Conservation (phyloP, 257 asterid species). For the Paulownia fortunei region DNA sequence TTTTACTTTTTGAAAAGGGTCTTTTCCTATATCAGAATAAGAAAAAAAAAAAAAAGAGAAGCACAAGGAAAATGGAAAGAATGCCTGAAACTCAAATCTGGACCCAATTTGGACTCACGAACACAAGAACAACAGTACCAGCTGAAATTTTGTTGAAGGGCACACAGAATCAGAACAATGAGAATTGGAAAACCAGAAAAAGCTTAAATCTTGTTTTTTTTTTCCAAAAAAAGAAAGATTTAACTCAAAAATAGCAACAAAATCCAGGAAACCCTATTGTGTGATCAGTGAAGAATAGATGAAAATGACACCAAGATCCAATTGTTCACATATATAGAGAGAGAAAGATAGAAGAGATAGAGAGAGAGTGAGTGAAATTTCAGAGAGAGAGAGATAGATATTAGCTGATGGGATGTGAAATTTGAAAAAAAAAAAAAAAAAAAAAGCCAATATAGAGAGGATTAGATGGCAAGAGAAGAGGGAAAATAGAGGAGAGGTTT, state of each 20-base stretch:
- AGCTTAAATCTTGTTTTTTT: background rate
- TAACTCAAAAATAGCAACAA: background rate
- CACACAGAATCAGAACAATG: conserved; percentile 15
- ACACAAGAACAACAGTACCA: conserved; percentile 15
- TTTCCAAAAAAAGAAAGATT: background rate
- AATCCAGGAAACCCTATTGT: conserved; percentile 42
- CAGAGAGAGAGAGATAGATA: conserved; percentile 16
- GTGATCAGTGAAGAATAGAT: conserved; percentile 27
- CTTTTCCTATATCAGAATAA: background rate
- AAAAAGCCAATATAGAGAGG: conserved; percentile 28
- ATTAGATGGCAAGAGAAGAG: conserved; percentile 46
- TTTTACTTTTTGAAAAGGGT: background rate
- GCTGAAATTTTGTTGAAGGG: conserved; percentile 13
- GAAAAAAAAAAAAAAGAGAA: background rate
- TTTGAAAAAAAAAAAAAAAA: background rate
- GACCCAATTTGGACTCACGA: conserved; percentile 12
- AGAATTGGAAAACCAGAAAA: background rate
- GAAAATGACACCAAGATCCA: conserved; percentile 46
- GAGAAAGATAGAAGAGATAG: conserved; percentile 22
- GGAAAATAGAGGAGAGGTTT: conserved; percentile 44
- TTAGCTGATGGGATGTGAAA: conserved; percentile 31
- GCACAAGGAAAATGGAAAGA: background rate
- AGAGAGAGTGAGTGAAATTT: conserved; percentile 31
- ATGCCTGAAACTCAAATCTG: conserved; percentile 37
- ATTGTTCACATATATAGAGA: conserved; percentile 23